Percentiles rank a stretch among this genome's conserved stretches.
These are phyloP conservation scores for Chaetomium olivaceum DNA, from an alignment of 2,329 filamentous ascomycete genomes.

Conservation along the genomic window DNA sequence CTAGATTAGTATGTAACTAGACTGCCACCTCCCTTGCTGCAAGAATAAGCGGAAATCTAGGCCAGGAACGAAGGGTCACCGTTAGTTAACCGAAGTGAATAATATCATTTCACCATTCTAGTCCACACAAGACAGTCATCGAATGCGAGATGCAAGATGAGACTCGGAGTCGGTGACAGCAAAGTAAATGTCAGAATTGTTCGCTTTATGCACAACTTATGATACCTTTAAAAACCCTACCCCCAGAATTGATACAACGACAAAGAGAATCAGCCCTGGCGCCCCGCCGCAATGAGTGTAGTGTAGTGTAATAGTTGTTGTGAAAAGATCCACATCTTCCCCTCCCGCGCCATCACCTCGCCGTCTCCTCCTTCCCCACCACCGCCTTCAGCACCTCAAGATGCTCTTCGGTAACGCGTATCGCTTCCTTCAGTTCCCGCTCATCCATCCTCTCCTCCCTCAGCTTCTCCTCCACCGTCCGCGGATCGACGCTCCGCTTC, in stretches of 20 bases:
- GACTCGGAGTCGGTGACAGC: not conserved
- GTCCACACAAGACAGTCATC: too few species aligned
- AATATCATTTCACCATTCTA: too few species aligned
- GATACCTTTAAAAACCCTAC: constrained; percentile 5
- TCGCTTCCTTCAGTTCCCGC: constrained; percentile 75
- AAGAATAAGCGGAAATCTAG: too few species aligned
- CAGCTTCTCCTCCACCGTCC: constrained; percentile 60
- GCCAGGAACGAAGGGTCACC: too few species aligned
- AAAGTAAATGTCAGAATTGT: not conserved
- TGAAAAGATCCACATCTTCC: not conserved
- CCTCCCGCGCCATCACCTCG: not conserved
- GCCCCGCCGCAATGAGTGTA: constrained; percentile 12
- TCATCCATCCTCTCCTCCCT: constrained; percentile 65
- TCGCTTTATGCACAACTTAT: constrained; percentile 10
- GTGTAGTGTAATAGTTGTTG: not conserved
- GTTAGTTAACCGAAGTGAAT: too few species aligned
- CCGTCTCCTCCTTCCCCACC: constrained; percentile 52
- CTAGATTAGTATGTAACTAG: too few species aligned
- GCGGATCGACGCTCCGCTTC: constrained; percentile 54
- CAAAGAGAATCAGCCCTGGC: constrained; percentile 3
- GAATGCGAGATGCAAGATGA: not conserved
- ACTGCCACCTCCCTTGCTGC: too few species aligned
- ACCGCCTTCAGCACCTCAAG: constrained; percentile 74
- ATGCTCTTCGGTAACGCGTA: constrained; percentile 83
- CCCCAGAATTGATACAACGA: constrained; percentile 1